Percentiles rank a stretch among this genome's conserved stretches.
Evolutionary conservation across 2,329 filamentous ascomycete genomes (phyloP).

Genomic region (Exophiala spinifera): DNA sequence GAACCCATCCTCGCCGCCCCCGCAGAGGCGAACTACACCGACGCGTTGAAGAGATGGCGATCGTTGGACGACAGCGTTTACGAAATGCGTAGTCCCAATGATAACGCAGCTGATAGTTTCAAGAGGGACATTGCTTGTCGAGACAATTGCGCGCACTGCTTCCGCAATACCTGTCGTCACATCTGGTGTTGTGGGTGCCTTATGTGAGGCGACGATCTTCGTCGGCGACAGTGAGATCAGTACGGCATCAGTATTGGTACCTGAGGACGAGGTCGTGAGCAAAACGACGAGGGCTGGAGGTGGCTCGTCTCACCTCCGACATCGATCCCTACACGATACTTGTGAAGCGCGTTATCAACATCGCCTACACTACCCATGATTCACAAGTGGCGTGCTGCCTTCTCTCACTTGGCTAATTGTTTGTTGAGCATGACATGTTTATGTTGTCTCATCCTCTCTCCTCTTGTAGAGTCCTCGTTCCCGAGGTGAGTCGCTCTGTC

Average conservation of each 20-base stretch:
- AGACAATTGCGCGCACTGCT: conserved; percentile 38
- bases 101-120: conserved; percentile 45
- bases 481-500: background rate
- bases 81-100: conserved; percentile 54
- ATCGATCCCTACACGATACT: conserved; percentile 19
- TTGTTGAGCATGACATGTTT: too few species aligned
- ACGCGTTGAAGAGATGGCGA: conserved; percentile 13
- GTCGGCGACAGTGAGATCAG: conserved; percentile 14
- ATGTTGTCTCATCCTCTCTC: background rate
- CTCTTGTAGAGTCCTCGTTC: background rate
- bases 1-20: conserved; percentile 17
- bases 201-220: conserved; percentile 28
- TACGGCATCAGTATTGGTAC: conserved; percentile 23
- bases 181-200: conserved; percentile 42
- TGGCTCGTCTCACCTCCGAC: conserved; percentile 14
- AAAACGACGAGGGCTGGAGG: background rate
- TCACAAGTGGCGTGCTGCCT: background rate
- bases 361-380: conserved; percentile 17
- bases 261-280: background rate
- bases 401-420: background rate
- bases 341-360: background rate
- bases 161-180: conserved; percentile 43
- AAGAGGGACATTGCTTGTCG: conserved; percentile 33
- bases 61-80: conserved; percentile 37
- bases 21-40: conserved; percentile 17